phyloP scores from a whole-genome alignment of 331 rosid species.

The Phaseolus coccineus region DNA sequence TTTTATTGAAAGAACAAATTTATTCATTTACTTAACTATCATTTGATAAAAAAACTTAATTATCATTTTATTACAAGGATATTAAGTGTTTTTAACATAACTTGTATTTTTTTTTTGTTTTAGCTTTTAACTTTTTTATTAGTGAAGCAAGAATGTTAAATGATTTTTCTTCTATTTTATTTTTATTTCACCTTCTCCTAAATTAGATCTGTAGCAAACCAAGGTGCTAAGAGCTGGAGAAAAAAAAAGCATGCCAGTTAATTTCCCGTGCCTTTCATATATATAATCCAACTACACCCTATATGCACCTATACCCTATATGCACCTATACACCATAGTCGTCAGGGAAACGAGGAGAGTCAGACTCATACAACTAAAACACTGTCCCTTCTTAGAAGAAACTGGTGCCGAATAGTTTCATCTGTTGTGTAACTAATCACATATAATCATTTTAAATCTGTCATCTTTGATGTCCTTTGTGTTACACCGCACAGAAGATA shows the following conservation, averaged over 20 bases:
- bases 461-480: slow-evolving; percentile 31
- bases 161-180: background rate
- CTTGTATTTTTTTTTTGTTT: background rate
- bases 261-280: background rate
- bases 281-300: too few relatives aligned
- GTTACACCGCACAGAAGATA: slow-evolving; percentile 35
- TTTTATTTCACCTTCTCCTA: background rate
- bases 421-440: background rate
- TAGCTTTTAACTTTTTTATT: background rate
- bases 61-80: background rate
- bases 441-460: slow-evolving; percentile 27
- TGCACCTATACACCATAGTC: background rate
- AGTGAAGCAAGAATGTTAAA: background rate
- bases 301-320: background rate
- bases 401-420: slow-evolving; percentile 44
- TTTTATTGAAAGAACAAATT: background rate
- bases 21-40: background rate
- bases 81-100: background rate
- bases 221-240: background rate
- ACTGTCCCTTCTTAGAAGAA: slow-evolving; percentile 11
- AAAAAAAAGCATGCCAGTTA: background rate
- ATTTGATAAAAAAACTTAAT: background rate
- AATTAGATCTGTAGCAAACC: background rate
- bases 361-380: background rate
- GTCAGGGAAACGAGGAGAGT: slow-evolving; percentile 23